phyloP scores from a whole-genome alignment of 345 rosid genomes.

The Eucalyptus regnans region DNA sequence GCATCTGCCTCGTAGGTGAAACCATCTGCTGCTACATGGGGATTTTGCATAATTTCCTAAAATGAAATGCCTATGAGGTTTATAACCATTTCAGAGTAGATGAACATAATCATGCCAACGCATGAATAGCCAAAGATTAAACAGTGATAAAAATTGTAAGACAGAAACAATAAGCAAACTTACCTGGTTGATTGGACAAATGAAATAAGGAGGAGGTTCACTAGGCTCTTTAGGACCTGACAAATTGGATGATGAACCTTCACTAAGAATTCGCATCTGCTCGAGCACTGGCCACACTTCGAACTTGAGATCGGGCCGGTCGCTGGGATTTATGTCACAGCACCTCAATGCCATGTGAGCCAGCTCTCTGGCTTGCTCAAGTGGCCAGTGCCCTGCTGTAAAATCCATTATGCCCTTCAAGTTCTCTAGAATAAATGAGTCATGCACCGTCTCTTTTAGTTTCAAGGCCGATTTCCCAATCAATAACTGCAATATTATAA shows the following conservation, averaged over 20 bases:
- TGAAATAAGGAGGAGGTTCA: constrained; percentile 64
- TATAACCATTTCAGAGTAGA: background rate
- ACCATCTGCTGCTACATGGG: constrained; percentile 81
- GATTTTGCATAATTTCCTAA: constrained; percentile 74
- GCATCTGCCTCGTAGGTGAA: constrained; percentile 60
- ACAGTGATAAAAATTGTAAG: background rate
- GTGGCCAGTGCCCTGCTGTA: constrained; percentile 90
- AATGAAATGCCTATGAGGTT: background rate
- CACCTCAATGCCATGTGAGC: constrained; percentile 75
- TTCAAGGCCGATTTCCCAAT: constrained; percentile 60
- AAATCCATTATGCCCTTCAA: constrained; percentile 58
- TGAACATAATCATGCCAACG: background rate
- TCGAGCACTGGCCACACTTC: constrained; percentile 84
- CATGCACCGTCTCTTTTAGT: constrained; percentile 43
- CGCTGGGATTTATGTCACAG: constrained; percentile 53
- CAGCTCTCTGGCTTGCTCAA: constrained; percentile 77
- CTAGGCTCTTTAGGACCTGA: constrained; percentile 32
- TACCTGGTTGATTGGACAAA: constrained; percentile 86
- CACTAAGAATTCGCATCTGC: constrained; percentile 81
- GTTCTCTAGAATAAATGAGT: constrained; percentile 40
- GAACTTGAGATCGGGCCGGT: constrained; percentile 60
- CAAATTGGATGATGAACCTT: constrained; percentile 28
- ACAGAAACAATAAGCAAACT: background rate
- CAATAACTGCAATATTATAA: constrained; percentile 54
- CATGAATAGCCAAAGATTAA: background rate